Percentiles rank a stretch among this genome's conserved stretches.
These are phyloP conservation scores for Blumeriella jaapii DNA, from an alignment of 2,329 filamentous ascomycete species.

Conservation along the genomic window DNA sequence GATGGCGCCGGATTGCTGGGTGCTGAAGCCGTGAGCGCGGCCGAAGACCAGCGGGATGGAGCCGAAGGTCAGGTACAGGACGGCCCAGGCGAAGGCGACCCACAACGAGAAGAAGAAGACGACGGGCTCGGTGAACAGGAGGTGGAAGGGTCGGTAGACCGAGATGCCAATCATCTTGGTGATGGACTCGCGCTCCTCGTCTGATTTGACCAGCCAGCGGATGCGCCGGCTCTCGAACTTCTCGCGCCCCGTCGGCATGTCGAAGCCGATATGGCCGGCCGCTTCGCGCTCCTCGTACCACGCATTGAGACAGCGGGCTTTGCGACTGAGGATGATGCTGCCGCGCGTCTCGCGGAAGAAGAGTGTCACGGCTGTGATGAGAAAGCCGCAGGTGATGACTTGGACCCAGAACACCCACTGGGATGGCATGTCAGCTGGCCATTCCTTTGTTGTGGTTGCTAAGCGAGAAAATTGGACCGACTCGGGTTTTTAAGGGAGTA, in stretches of 20 bases:
- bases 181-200: constrained; percentile 63
- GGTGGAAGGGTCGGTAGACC: constrained; percentile 64
- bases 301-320: constrained; percentile 59
- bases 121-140: constrained; percentile 65
- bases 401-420: constrained; percentile 81
- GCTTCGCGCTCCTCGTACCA: constrained; percentile 69
- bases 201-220: constrained; percentile 68
- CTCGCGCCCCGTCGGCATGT: constrained; percentile 28
- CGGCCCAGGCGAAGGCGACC: constrained; percentile 82
- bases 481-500: too few species aligned
- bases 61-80: constrained; percentile 75
- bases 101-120: constrained; percentile 63
- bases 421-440: not conserved
- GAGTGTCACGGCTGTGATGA: constrained; percentile 52
- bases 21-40: constrained; percentile 53
- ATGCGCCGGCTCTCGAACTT: constrained; percentile 40
- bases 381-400: constrained; percentile 51
- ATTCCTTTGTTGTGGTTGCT: not conserved
- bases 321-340: constrained; percentile 65
- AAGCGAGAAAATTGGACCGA: too few species aligned
- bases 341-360: constrained; percentile 77
- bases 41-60: constrained; percentile 70
- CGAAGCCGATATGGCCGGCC: constrained; percentile 37
- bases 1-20: constrained; percentile 56
- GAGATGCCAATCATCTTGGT: constrained; percentile 61